Evolutionary conservation across 306 rosid genomes (phyloP), one percentile per base, ranked within the genome.

Genomic region (Dryas octopetala): DNA sequence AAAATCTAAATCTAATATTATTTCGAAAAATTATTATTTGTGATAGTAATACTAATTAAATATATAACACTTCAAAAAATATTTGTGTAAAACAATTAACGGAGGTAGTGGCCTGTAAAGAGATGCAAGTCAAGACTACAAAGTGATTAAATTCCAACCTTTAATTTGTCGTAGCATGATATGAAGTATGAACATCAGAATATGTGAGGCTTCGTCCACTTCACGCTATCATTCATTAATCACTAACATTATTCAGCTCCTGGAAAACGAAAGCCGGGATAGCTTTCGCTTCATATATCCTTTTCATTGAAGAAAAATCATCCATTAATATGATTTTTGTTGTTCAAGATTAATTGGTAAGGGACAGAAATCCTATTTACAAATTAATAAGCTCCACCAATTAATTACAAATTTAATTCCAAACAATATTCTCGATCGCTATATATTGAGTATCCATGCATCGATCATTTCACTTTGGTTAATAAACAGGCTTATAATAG

Each of bases 221-320:
- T 73, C 58, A 73, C 67, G 76, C 66, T 13, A 13, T 54, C 76
- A 2, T 50, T 15, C 11, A 68, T 68, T 53, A 48, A 59, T 38
- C 43, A 45, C 23, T 23, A 43, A 54, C 43, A 44, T 12, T 12
- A 11, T 71, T 57, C 66, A 12, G 44, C 66, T 71, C 54, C 66
- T 58, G 67, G 67, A 72, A 58, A 72, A 72, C 16, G 57, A 72
- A 58, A 26, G 44, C 14, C 23, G 32, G 66, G 57, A 54, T 44
- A 32, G 44, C 45, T 72, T 72, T 58, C 50, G 14, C 9, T 48
- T 63, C 28, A 41, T 63, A 38, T 32, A 12, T 32, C 12, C 46
- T 12, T 61, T 32, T 61, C 46, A 15, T 2, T 62, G 14, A 58
- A 58, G 7, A 55, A 54, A 58, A 58, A 4, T 58, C 5, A 14